phyloP scores from a whole-genome alignment of 306 rosid species.

The Cucurbita argyrosperma region DNA sequence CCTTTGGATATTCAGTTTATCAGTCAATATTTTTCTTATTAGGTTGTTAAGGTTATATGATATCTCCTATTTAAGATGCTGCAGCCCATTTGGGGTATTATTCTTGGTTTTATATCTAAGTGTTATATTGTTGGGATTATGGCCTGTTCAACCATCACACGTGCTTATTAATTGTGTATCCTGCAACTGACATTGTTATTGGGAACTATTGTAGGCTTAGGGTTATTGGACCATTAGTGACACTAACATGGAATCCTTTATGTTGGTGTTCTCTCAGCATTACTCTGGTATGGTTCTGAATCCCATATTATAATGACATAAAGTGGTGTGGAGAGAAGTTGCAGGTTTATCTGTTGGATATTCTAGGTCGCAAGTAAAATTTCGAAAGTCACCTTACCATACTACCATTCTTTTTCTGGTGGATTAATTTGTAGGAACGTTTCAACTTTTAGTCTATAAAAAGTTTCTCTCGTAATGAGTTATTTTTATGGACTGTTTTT shows the following conservation, averaged over 20 bases:
- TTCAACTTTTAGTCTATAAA: not conserved
- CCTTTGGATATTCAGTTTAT: constrained; percentile 13
- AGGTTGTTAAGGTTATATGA: constrained; percentile 15
- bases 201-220: constrained; percentile 92
- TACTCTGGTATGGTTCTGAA: constrained; percentile 91
- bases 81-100: constrained; percentile 18
- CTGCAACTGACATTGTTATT: constrained; percentile 62
- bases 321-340: constrained; percentile 35
- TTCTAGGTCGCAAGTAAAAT: constrained; percentile 12
- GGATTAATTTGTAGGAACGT: constrained; percentile 1
- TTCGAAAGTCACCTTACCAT: not conserved
- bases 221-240: constrained; percentile 72
- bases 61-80: constrained; percentile 13
- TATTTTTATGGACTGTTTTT: too few species aligned
- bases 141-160: constrained; percentile 38
- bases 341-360: constrained; percentile 19
- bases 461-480: not conserved
- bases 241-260: constrained; percentile 71
- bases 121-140: constrained; percentile 34
- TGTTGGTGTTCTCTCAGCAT: constrained; percentile 92
- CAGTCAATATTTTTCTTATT: constrained; percentile 12
- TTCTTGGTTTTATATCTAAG: constrained; percentile 14
- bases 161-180: constrained; percentile 39
- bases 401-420: not conserved
- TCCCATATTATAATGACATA: constrained; percentile 45